A percentile compares a stretch with the other conserved stretches of the same genome.
Conservation (phyloP, 1,139 yeast species). For the Candida pseudoviswanathii region DNA sequence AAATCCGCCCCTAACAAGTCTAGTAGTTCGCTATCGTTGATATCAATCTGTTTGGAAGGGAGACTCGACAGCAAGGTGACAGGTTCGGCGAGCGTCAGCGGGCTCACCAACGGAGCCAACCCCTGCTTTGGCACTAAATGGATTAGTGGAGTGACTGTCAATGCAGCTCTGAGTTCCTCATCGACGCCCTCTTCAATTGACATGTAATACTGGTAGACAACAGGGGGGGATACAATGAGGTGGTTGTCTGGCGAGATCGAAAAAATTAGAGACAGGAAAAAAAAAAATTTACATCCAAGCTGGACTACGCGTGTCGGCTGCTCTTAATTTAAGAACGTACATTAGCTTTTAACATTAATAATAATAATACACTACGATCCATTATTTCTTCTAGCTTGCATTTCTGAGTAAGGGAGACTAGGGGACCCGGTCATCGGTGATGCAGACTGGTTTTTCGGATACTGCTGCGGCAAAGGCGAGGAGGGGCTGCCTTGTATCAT, state of each 20-base stretch:
- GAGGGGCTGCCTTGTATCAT: conserved; percentile 37
- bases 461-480: conserved; percentile 31
- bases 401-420: conserved; percentile 25
- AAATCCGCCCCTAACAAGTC: conserved; percentile 22
- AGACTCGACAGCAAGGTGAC: conserved; percentile 6
- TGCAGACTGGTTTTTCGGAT: conserved; percentile 23
- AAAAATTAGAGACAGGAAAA: not conserved
- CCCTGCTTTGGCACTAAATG: conserved; percentile 35
- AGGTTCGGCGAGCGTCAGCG: conserved; percentile 8
- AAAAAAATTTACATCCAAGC: not conserved
- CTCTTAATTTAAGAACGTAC: not conserved
- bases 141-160: conserved; percentile 30
- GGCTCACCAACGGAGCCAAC: conserved; percentile 23
- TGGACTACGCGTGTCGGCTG: not conserved
- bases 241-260: conserved; percentile 9
- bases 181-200: conserved; percentile 17
- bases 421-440: conserved; percentile 21
- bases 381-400: conserved; percentile 12
- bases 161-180: conserved; percentile 23
- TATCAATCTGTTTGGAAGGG: conserved; percentile 3
- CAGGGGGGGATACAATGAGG: conserved; percentile 21
- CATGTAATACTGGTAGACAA: conserved; percentile 27
- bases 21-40: conserved; percentile 11
- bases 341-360: not conserved
- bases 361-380: conserved; percentile 1